These are phyloP conservation scores for Sporothrix curviconia DNA, from an alignment of 2,329 filamentous ascomycete species.

Conservation along the genomic window DNA sequence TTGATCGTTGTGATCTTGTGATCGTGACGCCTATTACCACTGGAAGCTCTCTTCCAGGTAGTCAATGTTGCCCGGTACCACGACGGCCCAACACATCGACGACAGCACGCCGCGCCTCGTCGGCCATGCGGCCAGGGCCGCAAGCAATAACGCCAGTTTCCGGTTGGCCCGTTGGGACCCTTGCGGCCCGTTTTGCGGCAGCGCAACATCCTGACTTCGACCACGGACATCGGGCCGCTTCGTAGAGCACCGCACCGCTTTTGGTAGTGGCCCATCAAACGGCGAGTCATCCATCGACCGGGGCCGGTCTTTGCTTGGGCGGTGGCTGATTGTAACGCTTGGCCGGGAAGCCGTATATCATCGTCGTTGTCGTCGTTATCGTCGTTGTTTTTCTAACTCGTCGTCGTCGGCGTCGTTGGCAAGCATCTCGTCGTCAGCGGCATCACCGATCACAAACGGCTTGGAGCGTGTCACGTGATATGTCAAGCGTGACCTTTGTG, in stretches of 20 bases:
- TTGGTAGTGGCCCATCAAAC: too few species aligned
- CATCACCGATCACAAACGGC: background rate
- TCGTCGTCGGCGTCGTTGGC: too few species aligned
- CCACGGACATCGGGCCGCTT: constrained; percentile 19
- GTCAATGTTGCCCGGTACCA: constrained; percentile 10
- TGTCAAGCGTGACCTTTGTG: constrained; percentile 10
- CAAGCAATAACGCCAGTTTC: constrained; percentile 19
- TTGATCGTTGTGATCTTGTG: background rate
- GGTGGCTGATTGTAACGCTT: background rate
- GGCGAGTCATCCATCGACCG: background rate
- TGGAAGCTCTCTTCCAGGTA: constrained; percentile 21
- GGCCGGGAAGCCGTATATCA: too few species aligned
- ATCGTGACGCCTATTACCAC: constrained; percentile 12
- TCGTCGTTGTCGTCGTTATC: background rate
- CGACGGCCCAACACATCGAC: constrained; percentile 8
- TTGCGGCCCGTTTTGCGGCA: background rate
- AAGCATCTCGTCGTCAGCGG: background rate
- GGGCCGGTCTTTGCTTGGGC: background rate
- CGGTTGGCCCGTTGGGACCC: constrained; percentile 16
- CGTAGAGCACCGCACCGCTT: constrained; percentile 20
- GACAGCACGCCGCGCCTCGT: constrained; percentile 15
- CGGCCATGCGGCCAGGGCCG: constrained; percentile 18
- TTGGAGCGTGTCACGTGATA: constrained; percentile 14
- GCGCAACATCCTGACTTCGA: constrained; percentile 30
- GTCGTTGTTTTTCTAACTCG: too few species aligned